Base-by-base conservation (phyloP, 2,329 filamentous ascomycete genomes). In the Diplodia seriata region DNA sequence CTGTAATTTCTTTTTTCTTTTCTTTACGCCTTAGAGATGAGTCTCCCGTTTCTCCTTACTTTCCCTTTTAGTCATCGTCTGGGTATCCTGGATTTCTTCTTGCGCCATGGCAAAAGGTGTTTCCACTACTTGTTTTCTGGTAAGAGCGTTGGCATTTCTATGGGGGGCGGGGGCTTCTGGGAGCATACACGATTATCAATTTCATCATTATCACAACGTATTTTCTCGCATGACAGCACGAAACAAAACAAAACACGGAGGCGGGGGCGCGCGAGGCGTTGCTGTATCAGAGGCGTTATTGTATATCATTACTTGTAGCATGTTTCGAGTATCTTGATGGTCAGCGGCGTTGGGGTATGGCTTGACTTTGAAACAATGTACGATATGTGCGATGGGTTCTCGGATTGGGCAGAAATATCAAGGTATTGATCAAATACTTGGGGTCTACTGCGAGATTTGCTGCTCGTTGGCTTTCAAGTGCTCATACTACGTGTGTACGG, bases 51-150 rank as follows among this genome's bases (percentile, higher is more conserved):
- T 38, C 33, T 43, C 15, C 7, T 43, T 15, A 31, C n/a, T 47
- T 55, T 56, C 33, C 12, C 6, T 40, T 29, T 38, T 38, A 7
- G 33, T 36, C 33, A n/a, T 7, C 53, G 26, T 20, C 51, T 51
- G 20, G 15, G 53, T 43, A 26, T 53, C 29, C 31, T 64, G 31
- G n/a, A 38, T 20, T 14, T 29, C 20, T 62, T 18, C 18, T 23
- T 65, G 47, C 29, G 29, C 43, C 59, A 63, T 63, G 59, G 59
- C n/a, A 36, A 63, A 63, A 56, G 59, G 47, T 63, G 47, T 38
- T 38, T 4, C 11, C 31, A 18, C n/a, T 49, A n/a, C 36, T 20
- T 6, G 4, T 26, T 12, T 49, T 51, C 50, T 53, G 50, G 20
- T 20, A 47, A 47, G 43, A 47, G 43, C 43, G 50, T n/a, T 55